A percentile compares a stretch with the other conserved stretches of the same genome.
Evolutionary conservation across 495 filamentous ascomycete species (phyloP).

Genomic region (Penicillium chermesinum): DNA sequence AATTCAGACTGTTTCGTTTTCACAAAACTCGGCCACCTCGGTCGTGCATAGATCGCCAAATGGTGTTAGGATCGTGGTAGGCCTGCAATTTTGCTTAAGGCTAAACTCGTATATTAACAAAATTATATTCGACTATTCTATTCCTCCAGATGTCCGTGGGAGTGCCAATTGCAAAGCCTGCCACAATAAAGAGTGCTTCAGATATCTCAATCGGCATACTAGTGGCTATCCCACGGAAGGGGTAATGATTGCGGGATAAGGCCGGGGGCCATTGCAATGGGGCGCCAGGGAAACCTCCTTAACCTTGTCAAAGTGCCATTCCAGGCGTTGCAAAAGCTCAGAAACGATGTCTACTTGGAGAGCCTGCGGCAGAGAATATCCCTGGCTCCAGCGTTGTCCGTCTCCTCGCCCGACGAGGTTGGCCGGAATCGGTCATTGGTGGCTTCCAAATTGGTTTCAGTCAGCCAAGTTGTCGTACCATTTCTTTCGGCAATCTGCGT

Average conservation of each 20-base stretch:
- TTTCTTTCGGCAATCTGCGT: slow-evolving; percentile 21
- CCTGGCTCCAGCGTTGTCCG: slow-evolving; percentile 4
- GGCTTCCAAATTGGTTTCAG: slow-evolving; percentile 20
- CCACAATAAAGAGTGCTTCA: background rate
- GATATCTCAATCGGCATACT: slow-evolving; percentile 3
- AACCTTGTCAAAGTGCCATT: background rate
- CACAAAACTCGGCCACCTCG: too few relatives aligned
- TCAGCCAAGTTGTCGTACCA: slow-evolving; percentile 21
- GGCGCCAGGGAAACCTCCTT: background rate
- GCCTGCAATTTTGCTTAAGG: too few relatives aligned
- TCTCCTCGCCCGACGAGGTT: slow-evolving; percentile 4
- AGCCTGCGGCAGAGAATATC: background rate
- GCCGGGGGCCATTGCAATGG: background rate
- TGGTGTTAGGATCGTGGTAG: too few relatives aligned
- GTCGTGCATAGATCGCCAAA: too few relatives aligned
- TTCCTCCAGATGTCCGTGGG: background rate
- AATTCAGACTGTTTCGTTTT: too few relatives aligned
- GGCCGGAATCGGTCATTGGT: background rate
- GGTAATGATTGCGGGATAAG: background rate
- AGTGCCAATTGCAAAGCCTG: background rate
- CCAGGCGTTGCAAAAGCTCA: background rate
- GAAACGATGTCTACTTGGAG: background rate
- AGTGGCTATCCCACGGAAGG: background rate
- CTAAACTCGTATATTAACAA: too few relatives aligned
- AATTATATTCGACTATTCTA: too few relatives aligned